phyloP scores from a whole-genome alignment of 2,329 filamentous ascomycete species.

The Boeremia exigua region DNA sequence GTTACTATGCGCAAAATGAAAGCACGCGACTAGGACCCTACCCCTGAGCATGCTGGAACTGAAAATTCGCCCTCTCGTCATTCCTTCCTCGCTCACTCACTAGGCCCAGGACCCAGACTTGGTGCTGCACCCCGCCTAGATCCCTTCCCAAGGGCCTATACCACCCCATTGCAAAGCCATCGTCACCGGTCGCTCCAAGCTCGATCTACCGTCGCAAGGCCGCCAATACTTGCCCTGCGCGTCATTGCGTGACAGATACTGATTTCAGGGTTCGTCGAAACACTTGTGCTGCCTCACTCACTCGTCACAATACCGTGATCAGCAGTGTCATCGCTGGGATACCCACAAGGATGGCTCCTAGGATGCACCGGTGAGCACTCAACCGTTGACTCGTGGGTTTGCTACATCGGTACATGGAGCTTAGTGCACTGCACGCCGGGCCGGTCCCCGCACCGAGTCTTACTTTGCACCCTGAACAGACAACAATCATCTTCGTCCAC shows the following conservation, averaged over 20 bases:
- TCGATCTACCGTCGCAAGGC: constrained; percentile 8
- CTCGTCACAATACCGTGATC: neutral
- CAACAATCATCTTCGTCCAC: neutral
- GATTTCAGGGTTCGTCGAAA: neutral
- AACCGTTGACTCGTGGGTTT: constrained; percentile 7
- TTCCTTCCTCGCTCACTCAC: neutral
- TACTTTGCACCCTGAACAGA: neutral
- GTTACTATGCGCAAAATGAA: neutral
- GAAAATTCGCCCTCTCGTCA: constrained; percentile 4
- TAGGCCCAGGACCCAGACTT: neutral
- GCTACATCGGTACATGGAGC: constrained; percentile 1
- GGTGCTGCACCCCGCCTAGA: neutral
- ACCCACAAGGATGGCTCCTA: neutral
- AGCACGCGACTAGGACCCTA: neutral
- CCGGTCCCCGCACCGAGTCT: constrained; percentile 12
- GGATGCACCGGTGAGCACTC: constrained; percentile 2
- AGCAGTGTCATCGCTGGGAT: neutral
- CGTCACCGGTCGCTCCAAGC: neutral
- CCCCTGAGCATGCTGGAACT: neutral
- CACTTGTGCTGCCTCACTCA: constrained; percentile 7
- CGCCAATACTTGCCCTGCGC: neutral
- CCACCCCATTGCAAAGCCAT: neutral
- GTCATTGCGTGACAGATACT: constrained; percentile 7
- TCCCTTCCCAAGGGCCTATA: neutral
- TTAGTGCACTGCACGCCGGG: constrained; percentile 9